Base-by-base conservation (phyloP, 108 stramenopile genomes). In the Conticribra weissflogii region DNA sequence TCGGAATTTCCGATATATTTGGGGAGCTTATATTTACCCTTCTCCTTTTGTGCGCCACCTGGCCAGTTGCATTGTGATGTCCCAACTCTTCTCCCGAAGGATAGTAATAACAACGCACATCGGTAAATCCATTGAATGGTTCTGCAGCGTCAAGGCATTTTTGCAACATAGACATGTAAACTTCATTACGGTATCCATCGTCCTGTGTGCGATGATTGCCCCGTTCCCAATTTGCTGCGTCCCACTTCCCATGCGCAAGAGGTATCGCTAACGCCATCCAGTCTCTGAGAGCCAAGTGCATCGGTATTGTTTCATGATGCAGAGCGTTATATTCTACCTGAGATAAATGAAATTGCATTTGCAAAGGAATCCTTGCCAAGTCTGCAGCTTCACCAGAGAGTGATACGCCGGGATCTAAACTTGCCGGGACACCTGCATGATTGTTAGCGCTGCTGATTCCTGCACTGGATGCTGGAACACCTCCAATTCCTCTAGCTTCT, bases 311-410 rank as follows among this genome's bases (percentile, higher is more conserved):
- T 8, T 64, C 45, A n/a, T 85, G 63, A 72, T 94, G 62, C 15
- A 50, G 52, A 8, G 79, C 68, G 52, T 94, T 85, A 81, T 94
- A 90, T 30, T 90, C 88, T 61, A 86, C 86, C 71, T 94, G 93
- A 29, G 84, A 82, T 2, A 90, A 63, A 21, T 79, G 68, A 52
- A 91, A 91, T 65, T 85, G 93, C 27, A 90, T 24, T 47, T 88
- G 84, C 28, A 94, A 19, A 0, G 93, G 93, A 5, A 94, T 54
- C 12, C 87, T 82, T 5, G 79, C 71, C 36, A 92, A 51, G 56
- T 90, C 87, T 9, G 68, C 79, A 24, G 79, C 86, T 47, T 85
- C 82, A 16, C 76, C 83, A 48, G 73, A 47, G 15, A 78, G 27
- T 17, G 73, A 72, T 56, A 54, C 29, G 16, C 79, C 59, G 25